Percentiles rank a stretch among this genome's conserved stretches.
Conservation (phyloP, 164 flowering plant species). For the Vitis cinerea region DNA sequence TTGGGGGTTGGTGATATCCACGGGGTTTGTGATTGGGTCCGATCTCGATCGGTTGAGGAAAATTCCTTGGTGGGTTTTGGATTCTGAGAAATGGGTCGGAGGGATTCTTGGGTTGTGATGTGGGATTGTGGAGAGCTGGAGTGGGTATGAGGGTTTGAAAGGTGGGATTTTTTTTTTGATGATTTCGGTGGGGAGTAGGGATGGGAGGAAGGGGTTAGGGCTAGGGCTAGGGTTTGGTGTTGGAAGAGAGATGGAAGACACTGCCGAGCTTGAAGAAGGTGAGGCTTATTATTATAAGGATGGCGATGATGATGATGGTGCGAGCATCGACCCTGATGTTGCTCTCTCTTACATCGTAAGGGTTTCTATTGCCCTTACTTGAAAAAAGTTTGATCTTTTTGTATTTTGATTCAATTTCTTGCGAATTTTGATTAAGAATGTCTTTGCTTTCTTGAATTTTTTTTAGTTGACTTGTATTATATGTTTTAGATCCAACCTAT, state of each 20-base stretch:
- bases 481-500: slow-evolving; percentile 11
- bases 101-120: slow-evolving; percentile 14
- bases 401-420: not conserved
- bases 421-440: not conserved
- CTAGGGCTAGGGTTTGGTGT: slow-evolving; percentile 53
- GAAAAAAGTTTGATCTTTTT: not conserved
- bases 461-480: slow-evolving; percentile 10
- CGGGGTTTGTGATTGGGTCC: slow-evolving; percentile 18
- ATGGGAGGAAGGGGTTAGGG: slow-evolving; percentile 70
- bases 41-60: slow-evolving; percentile 22
- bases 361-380: not conserved
- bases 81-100: slow-evolving; percentile 21
- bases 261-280: slow-evolving; percentile 91
- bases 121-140: slow-evolving; percentile 4
- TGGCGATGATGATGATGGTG: slow-evolving; percentile 28
- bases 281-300: slow-evolving; percentile 63
- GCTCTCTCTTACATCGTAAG: slow-evolving; percentile 62
- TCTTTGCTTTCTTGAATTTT: not conserved
- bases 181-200: slow-evolving; percentile 66
- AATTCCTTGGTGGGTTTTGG: slow-evolving; percentile 21
- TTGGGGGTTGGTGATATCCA: slow-evolving; percentile 21
- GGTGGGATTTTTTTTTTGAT: slow-evolving; percentile 24
- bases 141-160: slow-evolving; percentile 20
- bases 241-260: slow-evolving; percentile 65
- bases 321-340: slow-evolving; percentile 59